These are phyloP conservation scores for Iberis pinnata DNA, from an alignment of 345 rosid species.

Conservation along the genomic window DNA sequence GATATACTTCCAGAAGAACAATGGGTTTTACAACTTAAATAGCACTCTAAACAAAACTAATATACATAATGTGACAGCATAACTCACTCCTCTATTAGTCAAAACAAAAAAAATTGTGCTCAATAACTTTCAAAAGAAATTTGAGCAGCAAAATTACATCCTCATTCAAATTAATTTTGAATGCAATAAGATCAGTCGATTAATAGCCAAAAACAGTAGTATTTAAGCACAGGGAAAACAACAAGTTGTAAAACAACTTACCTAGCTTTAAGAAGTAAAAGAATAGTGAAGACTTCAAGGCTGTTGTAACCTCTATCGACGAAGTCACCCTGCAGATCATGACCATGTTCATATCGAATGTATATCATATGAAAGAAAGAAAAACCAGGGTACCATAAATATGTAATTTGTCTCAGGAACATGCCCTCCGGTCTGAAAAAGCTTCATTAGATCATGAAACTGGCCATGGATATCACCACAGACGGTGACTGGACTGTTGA, in stretches of 20 bases:
- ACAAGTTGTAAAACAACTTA: not conserved
- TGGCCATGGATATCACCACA: slow-evolving; percentile 98
- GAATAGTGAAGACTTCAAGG: slow-evolving; percentile 94
- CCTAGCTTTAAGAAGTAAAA: slow-evolving; percentile 96
- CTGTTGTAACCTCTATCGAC: slow-evolving; percentile 96
- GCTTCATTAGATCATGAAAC: slow-evolving; percentile 96
- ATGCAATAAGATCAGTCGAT: slow-evolving; percentile 1
- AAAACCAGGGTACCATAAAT: slow-evolving; percentile 56
- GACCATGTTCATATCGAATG: not conserved
- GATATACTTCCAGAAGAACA: not conserved
- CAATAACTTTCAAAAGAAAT: not conserved
- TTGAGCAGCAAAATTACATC: not conserved
- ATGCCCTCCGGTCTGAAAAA: slow-evolving; percentile 93
- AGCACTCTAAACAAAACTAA: not conserved
- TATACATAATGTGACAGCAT: not conserved
- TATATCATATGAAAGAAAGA: not conserved
- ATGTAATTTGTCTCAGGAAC: slow-evolving; percentile 96
- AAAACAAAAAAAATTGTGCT: not conserved
- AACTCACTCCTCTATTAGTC: not conserved
- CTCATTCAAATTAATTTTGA: not conserved
- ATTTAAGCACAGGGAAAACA: not conserved
- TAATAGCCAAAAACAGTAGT: not conserved
- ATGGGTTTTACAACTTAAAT: slow-evolving; percentile 1
- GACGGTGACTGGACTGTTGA: slow-evolving; percentile 94
- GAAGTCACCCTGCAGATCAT: slow-evolving; percentile 23